Evolutionary conservation across 169 alveolate genomes (phyloP).

Genomic region (Blepharisma undulans): DNA sequence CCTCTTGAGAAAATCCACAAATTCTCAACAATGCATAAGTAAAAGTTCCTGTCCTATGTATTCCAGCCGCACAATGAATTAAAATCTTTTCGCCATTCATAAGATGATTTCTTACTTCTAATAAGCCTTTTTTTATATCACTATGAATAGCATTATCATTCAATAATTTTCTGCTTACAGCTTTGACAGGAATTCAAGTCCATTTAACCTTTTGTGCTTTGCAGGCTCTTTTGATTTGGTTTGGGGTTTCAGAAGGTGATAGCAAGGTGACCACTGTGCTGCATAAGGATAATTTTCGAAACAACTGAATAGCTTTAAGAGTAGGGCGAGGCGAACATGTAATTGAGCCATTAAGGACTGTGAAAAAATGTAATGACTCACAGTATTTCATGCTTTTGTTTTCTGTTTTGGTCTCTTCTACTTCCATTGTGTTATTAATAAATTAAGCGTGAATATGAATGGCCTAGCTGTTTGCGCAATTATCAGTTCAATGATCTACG

Average conservation of each 20-base stretch:
- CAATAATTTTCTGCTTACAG: neutral
- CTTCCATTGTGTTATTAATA: neutral
- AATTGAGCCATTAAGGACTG: neutral
- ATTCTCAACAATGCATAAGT: slow-evolving; percentile 55
- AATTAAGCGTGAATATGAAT: no score
- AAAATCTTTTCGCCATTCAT: slow-evolving; percentile 12
- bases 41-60: slow-evolving; percentile 72
- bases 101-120: neutral
- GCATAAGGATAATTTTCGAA: neutral
- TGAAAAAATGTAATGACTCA: neutral
- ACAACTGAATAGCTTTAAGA: neutral
- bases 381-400: neutral
- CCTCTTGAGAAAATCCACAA: slow-evolving; percentile 30
- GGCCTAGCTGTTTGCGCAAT: slow-evolving; percentile 28
- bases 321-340: neutral
- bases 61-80: slow-evolving; percentile 80
- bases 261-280: neutral
- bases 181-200: neutral
- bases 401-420: neutral
- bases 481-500: neutral
- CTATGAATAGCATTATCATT: neutral
- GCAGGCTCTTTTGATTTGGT: neutral
- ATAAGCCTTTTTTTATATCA: neutral
- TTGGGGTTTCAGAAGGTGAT: neutral
- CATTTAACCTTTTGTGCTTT: neutral